Conservation (phyloP, 805 yeast genomes). For the Jamesozyma lodderae region DNA sequence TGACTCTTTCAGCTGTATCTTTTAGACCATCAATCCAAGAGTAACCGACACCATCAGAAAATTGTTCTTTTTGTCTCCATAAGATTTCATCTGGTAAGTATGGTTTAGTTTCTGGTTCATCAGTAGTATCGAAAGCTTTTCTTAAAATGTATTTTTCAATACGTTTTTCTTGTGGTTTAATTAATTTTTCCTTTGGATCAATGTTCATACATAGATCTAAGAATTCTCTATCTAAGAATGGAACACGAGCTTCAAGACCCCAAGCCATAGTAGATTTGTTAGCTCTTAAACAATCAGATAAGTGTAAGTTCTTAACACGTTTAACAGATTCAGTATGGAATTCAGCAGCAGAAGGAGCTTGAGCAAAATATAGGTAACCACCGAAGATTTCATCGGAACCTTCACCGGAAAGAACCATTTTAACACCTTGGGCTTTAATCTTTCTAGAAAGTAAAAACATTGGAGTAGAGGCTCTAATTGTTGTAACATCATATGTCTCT, state of each 20-base stretch:
- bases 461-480: conserved; percentile 98
- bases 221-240: conserved; percentile 93
- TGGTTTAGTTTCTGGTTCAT: conserved; percentile 67
- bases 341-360: conserved; percentile 87
- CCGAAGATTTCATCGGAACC: conserved; percentile 99
- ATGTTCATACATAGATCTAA: conserved; percentile 89
- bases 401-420: conserved; percentile 98
- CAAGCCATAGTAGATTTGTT: conserved; percentile 99
- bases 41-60: conserved; percentile 98
- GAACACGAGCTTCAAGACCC: conserved; percentile 99
- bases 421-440: conserved; percentile 98
- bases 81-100: conserved; percentile 93
- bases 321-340: conserved; percentile 94
- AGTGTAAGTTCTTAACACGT: conserved; percentile 95
- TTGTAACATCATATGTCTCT: conserved; percentile 97
- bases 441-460: conserved; percentile 94
- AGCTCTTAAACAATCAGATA: conserved; percentile 96
- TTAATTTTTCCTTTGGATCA: conserved; percentile 86
- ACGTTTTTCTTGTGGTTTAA: conserved; percentile 56
- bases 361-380: conserved; percentile 94
- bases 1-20: conserved; percentile 82
- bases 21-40: conserved; percentile 98
- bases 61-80: conserved; percentile 99
- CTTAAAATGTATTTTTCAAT: conserved; percentile 95
- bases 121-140: conserved; percentile 93